Evolutionary conservation across 73 alveolate genomes (phyloP).

Genomic region (Blepharisma stoltei): DNA sequence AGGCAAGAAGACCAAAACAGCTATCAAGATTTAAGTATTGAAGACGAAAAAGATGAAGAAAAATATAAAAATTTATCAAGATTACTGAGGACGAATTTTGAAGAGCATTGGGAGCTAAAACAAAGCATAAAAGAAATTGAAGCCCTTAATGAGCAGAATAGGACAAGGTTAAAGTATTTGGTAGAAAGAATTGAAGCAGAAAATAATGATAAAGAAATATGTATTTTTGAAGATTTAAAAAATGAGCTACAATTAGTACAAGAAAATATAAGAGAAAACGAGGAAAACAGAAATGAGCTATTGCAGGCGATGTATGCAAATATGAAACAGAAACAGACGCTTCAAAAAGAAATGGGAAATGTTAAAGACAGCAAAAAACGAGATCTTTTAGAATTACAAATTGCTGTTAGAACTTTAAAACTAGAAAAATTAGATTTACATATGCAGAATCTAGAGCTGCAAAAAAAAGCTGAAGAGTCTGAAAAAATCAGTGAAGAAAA

Average conservation of each 20-base stretch:
- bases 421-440: conserved; percentile 34
- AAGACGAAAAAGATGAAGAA: not conserved
- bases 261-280: conserved; percentile 38
- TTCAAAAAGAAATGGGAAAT: conserved; percentile 22
- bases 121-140: conserved; percentile 35
- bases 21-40: not conserved
- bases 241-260: not conserved
- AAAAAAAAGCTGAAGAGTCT: conserved; percentile 2
- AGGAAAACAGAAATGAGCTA: conserved; percentile 26
- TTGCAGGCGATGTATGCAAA: conserved; percentile 21
- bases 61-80: not conserved
- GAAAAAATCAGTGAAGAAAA: conserved; percentile 3
- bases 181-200: not conserved
- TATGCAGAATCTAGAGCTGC: conserved; percentile 32
- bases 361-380: conserved; percentile 25
- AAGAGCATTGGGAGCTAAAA: conserved; percentile 38
- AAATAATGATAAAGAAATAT: conserved; percentile 14
- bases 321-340: not conserved
- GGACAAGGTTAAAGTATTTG: conserved; percentile 4
- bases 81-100: conserved; percentile 19
- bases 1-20: conserved; percentile 35
- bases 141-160: conserved; percentile 27
- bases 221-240: not conserved
- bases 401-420: conserved; percentile 35
- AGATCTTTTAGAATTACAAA: conserved; percentile 43